Percentiles rank a stretch among this genome's conserved stretches.
phyloP scores from a whole-genome alignment of 75 land plant genomes.

The Adiantum capillusveneris region DNA sequence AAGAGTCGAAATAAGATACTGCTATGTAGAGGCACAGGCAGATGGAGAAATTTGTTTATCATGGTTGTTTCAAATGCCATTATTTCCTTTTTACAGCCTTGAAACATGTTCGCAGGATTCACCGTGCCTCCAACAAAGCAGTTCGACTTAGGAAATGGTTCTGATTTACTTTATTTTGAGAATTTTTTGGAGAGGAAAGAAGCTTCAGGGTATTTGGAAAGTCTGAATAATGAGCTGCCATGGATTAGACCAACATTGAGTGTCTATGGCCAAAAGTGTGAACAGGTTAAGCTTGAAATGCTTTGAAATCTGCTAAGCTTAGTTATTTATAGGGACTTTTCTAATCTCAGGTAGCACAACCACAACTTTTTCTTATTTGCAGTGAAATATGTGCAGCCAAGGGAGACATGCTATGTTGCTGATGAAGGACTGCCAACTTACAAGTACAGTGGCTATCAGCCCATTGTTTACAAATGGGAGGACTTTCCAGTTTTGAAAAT shows the following conservation, averaged over 20 bases:
- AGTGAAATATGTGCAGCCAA: slow-evolving; percentile 39
- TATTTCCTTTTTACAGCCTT: no score
- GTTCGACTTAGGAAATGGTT: slow-evolving; percentile 52
- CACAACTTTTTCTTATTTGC: neutral
- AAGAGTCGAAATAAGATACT: no score
- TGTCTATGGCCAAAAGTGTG: slow-evolving; percentile 45
- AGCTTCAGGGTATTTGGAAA: slow-evolving; percentile 38
- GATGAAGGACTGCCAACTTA: slow-evolving; percentile 43
- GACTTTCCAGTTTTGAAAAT: slow-evolving; percentile 59
- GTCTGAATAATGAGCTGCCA: slow-evolving; percentile 45
- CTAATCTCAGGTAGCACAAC: neutral
- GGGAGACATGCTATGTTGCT: slow-evolving; percentile 82
- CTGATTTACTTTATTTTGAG: slow-evolving; percentile 44
- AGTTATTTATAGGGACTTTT: neutral
- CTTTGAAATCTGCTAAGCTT: no score
- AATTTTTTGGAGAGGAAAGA: slow-evolving; percentile 20
- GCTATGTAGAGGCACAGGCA: no score
- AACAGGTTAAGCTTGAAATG: slow-evolving; percentile 34
- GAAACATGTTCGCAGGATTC: no score
- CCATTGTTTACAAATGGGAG: slow-evolving; percentile 66
- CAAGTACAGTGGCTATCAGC: slow-evolving; percentile 68
- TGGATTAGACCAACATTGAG: slow-evolving; percentile 56
- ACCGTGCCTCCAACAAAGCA: no score
- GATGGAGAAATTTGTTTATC: no score
- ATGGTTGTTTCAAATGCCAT: no score